These are phyloP conservation scores for Tieghemostelium lacteum DNA, from an alignment of 78 protist genomes.

Conservation along the genomic window DNA sequence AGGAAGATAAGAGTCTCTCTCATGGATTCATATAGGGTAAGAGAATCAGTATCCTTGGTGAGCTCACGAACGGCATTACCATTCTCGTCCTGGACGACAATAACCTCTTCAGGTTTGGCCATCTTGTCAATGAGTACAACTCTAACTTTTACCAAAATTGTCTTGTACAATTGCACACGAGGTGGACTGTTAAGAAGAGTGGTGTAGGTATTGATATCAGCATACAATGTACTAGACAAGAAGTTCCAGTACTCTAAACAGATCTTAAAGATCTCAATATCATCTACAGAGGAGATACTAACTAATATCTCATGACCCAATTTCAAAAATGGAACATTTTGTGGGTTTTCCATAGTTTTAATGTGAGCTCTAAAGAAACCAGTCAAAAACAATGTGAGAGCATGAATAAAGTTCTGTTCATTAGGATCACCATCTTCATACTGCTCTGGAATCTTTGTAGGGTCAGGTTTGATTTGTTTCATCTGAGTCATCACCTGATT, in stretches of 20 bases:
- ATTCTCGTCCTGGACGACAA: constrained; percentile 96
- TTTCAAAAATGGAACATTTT: constrained; percentile 38
- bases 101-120: constrained; percentile 99
- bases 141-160: constrained; percentile 89
- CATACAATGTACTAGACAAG: constrained; percentile 63
- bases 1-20: constrained; percentile 91
- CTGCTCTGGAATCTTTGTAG: constrained; percentile 72
- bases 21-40: constrained; percentile 91
- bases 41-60: constrained; percentile 90
- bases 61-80: constrained; percentile 97
- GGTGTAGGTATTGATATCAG: constrained; percentile 38
- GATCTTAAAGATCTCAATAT: constrained; percentile 95
- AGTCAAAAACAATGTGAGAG: constrained; percentile 88
- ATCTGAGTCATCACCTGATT: constrained; percentile 60
- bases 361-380: constrained; percentile 88
- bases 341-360: constrained; percentile 78
- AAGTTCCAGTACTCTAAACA: constrained; percentile 97
- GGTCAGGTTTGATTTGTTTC: constrained; percentile 37
- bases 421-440: constrained; percentile 50
- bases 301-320: constrained; percentile 82
- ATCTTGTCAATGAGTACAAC: constrained; percentile 92
- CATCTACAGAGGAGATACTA: constrained; percentile 92
- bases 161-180: constrained; percentile 80
- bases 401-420: constrained; percentile 88
- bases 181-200: constrained; percentile 41